Conservation (phyloP, 805 yeast species). For the Teunomyces stri region DNA sequence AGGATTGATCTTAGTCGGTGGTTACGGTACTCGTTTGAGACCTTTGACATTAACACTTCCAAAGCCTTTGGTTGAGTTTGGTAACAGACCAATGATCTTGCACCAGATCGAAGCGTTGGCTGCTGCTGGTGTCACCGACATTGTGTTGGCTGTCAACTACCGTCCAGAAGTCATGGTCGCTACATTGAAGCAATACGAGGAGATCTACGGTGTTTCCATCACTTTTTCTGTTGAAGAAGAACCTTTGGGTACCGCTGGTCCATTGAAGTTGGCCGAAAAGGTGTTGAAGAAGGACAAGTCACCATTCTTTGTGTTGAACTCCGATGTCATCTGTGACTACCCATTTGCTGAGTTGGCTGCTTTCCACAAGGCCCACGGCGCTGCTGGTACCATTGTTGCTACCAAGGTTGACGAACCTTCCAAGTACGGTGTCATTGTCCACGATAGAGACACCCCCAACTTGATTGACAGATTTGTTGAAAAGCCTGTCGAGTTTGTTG, state of each 20-base stretch:
- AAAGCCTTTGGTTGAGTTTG: constrained; percentile 96
- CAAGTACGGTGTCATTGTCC: constrained; percentile 99
- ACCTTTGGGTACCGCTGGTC: constrained; percentile 99
- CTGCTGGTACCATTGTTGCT: constrained; percentile 97
- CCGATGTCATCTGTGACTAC: constrained; percentile 98
- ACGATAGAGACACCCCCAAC: constrained; percentile 91
- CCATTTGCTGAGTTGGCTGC: constrained; percentile 90
- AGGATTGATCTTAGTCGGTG: constrained; percentile 97
- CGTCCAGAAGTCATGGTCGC: constrained; percentile 99
- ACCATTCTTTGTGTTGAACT: constrained; percentile 96
- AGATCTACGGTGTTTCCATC: constrained; percentile 89
- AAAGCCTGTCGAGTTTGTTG: constrained; percentile 98
- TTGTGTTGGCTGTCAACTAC: constrained; percentile 97
- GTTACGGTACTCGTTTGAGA: constrained; percentile 99
- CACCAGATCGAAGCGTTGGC: constrained; percentile 99
- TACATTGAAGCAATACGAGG: constrained; percentile 90
- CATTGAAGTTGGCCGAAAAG: constrained; percentile 93
- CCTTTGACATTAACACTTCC: constrained; percentile 94
- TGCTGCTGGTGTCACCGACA: constrained; percentile 97
- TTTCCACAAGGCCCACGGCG: constrained; percentile 95
- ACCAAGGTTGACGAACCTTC: constrained; percentile 99
- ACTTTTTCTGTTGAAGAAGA: constrained; percentile 98
- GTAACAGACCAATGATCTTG: constrained; percentile 97
- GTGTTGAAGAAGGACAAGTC: constrained; percentile 90
- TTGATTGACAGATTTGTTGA: constrained; percentile 98